Conservation (phyloP, 495 filamentous ascomycete species). For the Talaromyces stipitatus region DNA sequence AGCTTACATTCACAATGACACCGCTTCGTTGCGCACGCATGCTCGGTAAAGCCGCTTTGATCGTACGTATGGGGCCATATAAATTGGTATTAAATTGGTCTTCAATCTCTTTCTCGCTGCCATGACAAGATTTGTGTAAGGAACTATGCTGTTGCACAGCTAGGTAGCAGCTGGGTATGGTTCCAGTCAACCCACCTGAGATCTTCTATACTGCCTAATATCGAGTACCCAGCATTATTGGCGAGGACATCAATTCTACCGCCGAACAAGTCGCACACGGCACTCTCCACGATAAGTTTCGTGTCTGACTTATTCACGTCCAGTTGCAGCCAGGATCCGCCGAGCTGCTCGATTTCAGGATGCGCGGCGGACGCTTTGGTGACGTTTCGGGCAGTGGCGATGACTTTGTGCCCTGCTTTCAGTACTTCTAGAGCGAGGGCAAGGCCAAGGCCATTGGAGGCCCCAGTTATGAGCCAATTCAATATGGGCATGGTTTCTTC, state of each 20-base stretch:
- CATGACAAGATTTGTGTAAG: not conserved
- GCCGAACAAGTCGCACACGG: conserved; percentile 3
- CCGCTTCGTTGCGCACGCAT: conserved; percentile 31
- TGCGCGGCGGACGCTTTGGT: conserved; percentile 22
- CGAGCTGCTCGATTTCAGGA: conserved; percentile 15
- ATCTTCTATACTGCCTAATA: conserved; percentile 19
- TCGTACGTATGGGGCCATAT: conserved; percentile 34
- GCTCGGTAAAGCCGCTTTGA: conserved; percentile 29
- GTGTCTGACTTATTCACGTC: conserved; percentile 27
- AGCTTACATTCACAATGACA: conserved; percentile 36
- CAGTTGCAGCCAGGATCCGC: conserved; percentile 23
- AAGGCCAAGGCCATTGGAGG: conserved; percentile 46
- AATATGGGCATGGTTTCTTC: conserved; percentile 7
- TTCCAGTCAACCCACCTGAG: conserved; percentile 5
- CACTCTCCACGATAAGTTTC: conserved; percentile 10
- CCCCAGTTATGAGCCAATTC: conserved; percentile 49
- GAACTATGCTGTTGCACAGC: not conserved
- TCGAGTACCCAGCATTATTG: conserved; percentile 25
- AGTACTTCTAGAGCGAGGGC: conserved; percentile 39
- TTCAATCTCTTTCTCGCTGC: conserved; percentile 27
- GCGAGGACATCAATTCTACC: conserved; percentile 21
- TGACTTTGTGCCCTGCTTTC: conserved; percentile 41
- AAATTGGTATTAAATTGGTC: conserved; percentile 42
- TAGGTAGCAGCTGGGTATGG: not conserved
- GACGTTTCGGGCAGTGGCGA: conserved; percentile 45